phyloP scores from a whole-genome alignment of 2,329 filamentous ascomycete genomes.

The Calcarisporium arbuscula region DNA sequence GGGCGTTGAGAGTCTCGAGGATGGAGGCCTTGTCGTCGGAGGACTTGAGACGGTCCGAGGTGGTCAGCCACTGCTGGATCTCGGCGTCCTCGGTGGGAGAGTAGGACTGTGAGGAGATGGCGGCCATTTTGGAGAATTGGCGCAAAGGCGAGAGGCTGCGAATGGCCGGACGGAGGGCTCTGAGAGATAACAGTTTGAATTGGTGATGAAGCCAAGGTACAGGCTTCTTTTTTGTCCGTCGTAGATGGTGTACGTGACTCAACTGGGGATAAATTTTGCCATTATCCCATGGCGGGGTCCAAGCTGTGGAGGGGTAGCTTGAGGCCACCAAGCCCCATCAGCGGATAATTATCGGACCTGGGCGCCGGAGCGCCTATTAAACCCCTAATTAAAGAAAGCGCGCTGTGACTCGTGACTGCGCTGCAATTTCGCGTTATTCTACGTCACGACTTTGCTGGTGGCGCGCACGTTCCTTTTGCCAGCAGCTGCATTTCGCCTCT shows the following conservation, averaged over 20 bases:
- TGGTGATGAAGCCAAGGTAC: conserved; percentile 9
- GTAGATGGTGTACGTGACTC: too few species aligned
- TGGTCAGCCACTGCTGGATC: conserved; percentile 83
- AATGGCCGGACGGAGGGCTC: conserved; percentile 23
- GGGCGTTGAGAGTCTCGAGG: conserved; percentile 74
- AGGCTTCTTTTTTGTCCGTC: too few species aligned
- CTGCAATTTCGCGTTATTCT: conserved; percentile 26
- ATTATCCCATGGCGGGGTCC: conserved; percentile 7
- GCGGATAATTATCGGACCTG: conserved; percentile 4
- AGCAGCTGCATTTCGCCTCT: conserved; percentile 1
- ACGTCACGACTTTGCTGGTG: conserved; percentile 16
- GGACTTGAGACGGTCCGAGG: conserved; percentile 58
- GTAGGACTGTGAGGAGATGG: conserved; percentile 64
- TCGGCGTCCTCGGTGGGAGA: conserved; percentile 75
- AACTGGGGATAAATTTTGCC: too few species aligned
- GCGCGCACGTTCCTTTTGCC: conserved; percentile 6
- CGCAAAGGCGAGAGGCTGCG: conserved; percentile 27
- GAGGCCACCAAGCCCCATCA: background rate
- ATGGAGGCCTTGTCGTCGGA: conserved; percentile 58
- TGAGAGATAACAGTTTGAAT: conserved; percentile 40
- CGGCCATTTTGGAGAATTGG: conserved; percentile 50
- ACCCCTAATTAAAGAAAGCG: too few species aligned
- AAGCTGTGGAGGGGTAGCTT: conserved; percentile 9
- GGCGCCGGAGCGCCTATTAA: too few species aligned
- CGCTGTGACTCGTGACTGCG: conserved; percentile 30